Conservation (phyloP, 2,329 filamentous ascomycete genomes). For the Epichloe sp. region DNA sequence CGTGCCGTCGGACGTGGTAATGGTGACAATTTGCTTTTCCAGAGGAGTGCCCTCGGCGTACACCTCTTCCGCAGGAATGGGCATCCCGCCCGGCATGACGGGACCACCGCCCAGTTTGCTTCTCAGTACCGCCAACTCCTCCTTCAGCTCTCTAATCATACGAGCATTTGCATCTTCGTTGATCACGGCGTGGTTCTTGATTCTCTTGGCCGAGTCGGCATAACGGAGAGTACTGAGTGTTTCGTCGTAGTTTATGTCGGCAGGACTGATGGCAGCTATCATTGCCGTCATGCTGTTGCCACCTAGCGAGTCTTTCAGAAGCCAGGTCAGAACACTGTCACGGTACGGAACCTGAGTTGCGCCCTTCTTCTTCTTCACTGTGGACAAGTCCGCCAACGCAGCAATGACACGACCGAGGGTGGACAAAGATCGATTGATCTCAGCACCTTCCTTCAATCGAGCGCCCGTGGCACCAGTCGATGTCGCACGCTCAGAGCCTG, state of each 20-base stretch:
- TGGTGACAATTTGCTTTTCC: conserved; percentile 92
- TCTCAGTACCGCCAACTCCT: conserved; percentile 75
- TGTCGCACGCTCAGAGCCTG: conserved; percentile 92
- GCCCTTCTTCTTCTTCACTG: conserved; percentile 67
- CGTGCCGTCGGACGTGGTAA: conserved; percentile 70
- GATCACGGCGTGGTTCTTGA: conserved; percentile 99
- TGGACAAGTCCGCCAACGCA: conserved; percentile 79
- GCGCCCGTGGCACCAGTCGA: conserved; percentile 94
- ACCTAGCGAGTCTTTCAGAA: conserved; percentile 90
- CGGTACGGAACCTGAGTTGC: conserved; percentile 80
- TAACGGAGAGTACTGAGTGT: conserved; percentile 92
- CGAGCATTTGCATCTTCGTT: conserved; percentile 98
- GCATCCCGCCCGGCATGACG: conserved; percentile 31
- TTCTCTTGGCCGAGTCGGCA: conserved; percentile 93
- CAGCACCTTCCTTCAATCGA: conserved; percentile 89
- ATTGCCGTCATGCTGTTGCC: conserved; percentile 99
- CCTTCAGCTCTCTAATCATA: conserved; percentile 97
- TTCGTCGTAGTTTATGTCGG: conserved; percentile 98
- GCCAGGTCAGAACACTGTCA: conserved; percentile 92
- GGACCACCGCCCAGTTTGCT: conserved; percentile 62
- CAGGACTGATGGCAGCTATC: conserved; percentile 97
- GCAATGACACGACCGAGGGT: conserved; percentile 96
- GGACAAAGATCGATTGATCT: conserved; percentile 94
- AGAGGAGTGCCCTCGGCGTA: conserved; percentile 87
- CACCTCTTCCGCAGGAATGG: conserved; percentile 56